Percentiles rank a stretch among this genome's conserved stretches.
phyloP scores from a whole-genome alignment of 495 filamentous ascomycete genomes.

The Aspergillus nanangensis region DNA sequence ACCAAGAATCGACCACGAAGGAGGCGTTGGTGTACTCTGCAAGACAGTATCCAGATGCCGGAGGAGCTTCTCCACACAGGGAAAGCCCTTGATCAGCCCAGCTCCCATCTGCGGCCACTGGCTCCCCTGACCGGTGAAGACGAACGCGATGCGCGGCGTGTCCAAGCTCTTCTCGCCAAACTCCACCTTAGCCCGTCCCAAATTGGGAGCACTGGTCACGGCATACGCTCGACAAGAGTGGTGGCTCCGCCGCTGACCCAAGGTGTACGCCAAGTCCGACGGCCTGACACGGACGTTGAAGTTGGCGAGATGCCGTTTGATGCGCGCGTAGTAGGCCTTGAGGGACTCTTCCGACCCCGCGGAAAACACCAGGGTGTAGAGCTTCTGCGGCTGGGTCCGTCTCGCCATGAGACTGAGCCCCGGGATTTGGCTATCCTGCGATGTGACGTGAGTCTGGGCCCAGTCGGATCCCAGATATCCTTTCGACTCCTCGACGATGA shows the following conservation, averaged over 20 bases:
- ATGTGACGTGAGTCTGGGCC: too few species aligned
- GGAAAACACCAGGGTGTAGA: neutral
- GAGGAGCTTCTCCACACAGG: neutral
- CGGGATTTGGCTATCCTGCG: too few species aligned
- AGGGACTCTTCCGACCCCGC: neutral
- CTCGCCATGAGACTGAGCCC: neutral
- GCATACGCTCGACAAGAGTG: neutral
- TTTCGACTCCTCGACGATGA: neutral
- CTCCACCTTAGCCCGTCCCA: neutral
- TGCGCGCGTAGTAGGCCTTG: neutral
- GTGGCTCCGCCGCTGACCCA: neutral
- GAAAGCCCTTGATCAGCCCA: neutral
- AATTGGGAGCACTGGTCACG: neutral
- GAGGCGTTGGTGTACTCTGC: neutral
- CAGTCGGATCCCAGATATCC: too few species aligned
- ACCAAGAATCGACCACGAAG: neutral
- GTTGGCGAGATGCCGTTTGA: neutral
- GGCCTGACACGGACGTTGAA: neutral
- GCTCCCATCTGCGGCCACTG: constrained; percentile 16
- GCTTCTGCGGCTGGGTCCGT: neutral
- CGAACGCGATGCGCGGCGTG: constrained; percentile 1
- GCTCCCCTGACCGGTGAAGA: constrained; percentile 23
- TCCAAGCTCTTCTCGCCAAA: neutral
- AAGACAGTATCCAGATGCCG: neutral
- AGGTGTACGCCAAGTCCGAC: constrained; percentile 1